These are phyloP conservation scores for Rhizopogon roseolus DNA, from an alignment of 768 basidiomycete genomes.

Conservation along the genomic window DNA sequence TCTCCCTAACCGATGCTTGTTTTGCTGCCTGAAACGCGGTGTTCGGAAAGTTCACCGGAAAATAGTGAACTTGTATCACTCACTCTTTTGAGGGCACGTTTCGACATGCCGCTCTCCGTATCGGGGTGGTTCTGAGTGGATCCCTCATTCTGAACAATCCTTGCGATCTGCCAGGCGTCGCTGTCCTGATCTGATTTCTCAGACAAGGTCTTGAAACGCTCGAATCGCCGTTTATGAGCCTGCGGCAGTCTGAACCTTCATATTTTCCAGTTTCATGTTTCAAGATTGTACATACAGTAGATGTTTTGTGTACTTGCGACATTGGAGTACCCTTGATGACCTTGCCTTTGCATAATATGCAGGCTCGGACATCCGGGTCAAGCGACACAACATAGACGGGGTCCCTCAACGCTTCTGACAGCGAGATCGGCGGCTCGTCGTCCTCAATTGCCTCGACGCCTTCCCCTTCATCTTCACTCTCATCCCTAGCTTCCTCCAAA, in stretches of 20 bases:
- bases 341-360: conserved; percentile 71
- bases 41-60: neutral
- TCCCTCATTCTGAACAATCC: conserved; percentile 5
- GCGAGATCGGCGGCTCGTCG: conserved; percentile 43
- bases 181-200: conserved; percentile 33
- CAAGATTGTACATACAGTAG: conserved; percentile 50
- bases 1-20: conserved; percentile 37
- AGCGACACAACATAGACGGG: conserved; percentile 58
- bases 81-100: conserved; percentile 62
- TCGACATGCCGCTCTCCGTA: conserved; percentile 36
- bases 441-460: conserved; percentile 15
- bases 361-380: conserved; percentile 51
- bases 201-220: conserved; percentile 43
- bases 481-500: conserved; percentile 16
- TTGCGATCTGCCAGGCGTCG: conserved; percentile 44
- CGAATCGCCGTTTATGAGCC: conserved; percentile 62
- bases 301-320: conserved; percentile 52
- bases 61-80: conserved; percentile 9
- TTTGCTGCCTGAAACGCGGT: conserved; percentile 38
- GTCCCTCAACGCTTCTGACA: conserved; percentile 56
- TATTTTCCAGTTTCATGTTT: neutral
- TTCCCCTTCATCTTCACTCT: conserved; percentile 21
- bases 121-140: neutral
- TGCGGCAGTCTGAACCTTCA: conserved; percentile 20
- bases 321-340: conserved; percentile 56